Evolutionary conservation across 2,329 filamentous ascomycete genomes (phyloP).

Genomic region (Geosmithia putterillii): DNA sequence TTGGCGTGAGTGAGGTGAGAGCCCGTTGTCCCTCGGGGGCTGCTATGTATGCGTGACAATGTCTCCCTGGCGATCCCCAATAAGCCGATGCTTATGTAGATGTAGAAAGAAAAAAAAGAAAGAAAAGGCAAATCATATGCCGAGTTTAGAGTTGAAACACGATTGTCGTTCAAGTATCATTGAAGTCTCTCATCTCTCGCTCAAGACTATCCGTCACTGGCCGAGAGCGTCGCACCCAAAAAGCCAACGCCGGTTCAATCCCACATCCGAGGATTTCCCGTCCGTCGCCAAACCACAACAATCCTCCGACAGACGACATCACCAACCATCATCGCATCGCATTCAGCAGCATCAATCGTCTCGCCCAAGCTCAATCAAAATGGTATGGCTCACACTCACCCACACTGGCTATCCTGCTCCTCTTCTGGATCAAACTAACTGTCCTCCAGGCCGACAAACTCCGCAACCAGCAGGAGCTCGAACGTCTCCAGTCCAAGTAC

Average conservation of each 20-base stretch:
- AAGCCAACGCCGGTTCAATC: neutral
- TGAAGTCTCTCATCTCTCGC: no score
- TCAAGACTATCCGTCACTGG: neutral
- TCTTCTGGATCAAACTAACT: neutral
- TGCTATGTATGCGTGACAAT: no score
- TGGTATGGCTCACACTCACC: neutral
- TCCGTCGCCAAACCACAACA: neutral
- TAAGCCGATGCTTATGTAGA: no score
- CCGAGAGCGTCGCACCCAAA: neutral
- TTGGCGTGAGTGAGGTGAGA: no score
- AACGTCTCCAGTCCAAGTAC: slow-evolving; percentile 90
- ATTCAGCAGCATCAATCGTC: neutral
- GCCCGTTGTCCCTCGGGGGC: no score
- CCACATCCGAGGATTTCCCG: slow-evolving; percentile 2
- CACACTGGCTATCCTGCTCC: neutral
- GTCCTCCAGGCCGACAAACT: slow-evolving; percentile 77
- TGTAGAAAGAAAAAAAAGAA: no score
- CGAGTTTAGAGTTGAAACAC: no score
- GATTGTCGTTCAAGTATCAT: no score
- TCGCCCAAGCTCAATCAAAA: neutral
- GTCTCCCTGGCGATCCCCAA: no score
- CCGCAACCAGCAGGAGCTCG: slow-evolving; percentile 92
- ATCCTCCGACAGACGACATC: slow-evolving; percentile 1
- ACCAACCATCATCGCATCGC: neutral
- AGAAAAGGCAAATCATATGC: no score